Conservation (phyloP, 2,329 filamentous ascomycete species). For the Pseudogymnoascus sp. region DNA sequence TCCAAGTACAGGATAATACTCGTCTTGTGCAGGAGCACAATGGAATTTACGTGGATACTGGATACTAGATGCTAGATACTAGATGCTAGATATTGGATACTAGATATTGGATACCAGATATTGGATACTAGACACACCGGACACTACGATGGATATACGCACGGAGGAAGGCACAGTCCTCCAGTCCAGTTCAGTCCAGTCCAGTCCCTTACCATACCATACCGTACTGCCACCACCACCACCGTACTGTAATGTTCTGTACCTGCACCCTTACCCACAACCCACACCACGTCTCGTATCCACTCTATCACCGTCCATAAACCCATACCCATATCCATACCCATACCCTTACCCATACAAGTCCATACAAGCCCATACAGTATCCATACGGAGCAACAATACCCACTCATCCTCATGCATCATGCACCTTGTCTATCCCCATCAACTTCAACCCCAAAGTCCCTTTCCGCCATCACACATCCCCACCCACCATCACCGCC, state of each 20-base stretch:
- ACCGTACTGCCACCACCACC: background rate
- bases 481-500: background rate
- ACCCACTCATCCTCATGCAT: constrained; percentile 3
- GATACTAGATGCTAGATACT: background rate
- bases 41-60: background rate
- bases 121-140: no score
- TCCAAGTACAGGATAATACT: background rate
- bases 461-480: constrained; percentile 1
- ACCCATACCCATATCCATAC: background rate
- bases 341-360: background rate
- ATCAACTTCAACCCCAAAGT: constrained; percentile 7
- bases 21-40: background rate
- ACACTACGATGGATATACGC: background rate
- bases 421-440: constrained; percentile 6
- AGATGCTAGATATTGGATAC: background rate
- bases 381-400: background rate
- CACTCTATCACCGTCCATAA: background rate
- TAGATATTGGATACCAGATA: no score
- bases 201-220: background rate
- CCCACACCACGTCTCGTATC: background rate
- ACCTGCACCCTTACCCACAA: background rate
- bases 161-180: constrained; percentile 4
- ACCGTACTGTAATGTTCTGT: background rate
- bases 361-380: background rate
- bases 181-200: background rate